Base-by-base conservation (phyloP, 345 rosid species). In the Populus tremula region DNA sequence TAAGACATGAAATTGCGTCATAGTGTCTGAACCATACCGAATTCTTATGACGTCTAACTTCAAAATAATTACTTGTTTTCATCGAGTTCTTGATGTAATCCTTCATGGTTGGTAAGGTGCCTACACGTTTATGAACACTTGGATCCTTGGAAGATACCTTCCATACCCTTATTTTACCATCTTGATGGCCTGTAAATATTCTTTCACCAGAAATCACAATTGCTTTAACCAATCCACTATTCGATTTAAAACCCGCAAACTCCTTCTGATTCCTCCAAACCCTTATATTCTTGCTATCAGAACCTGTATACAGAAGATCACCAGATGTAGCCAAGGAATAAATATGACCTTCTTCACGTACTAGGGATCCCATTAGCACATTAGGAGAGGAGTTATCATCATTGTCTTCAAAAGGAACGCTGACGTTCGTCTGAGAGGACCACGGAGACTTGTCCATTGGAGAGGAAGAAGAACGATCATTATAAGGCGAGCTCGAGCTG, bases 161-260 rank as follows among this genome's bases (percentile, higher is more conserved):
- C 99, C 98, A 94, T 2, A 94, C 86, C 13, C 99, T 87, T 33
- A 93, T 90, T 81, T 91, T 93, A 35, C 99, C 99, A 59, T 95
- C 99, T 81, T 93, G 98, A 83, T 93, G 99, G 2, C 98, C 98
- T 0, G 93, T 74, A 70, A 95, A 95, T 54, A 95, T 90, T 74
- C 80, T 86, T 27, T 87, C 92, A 8, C 87, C 85, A 1, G 92
- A 84, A 33, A 95, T 82, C 21, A 93, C 87, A 6, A 95, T 91
- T 1, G 99, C 91, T 67, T 95, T 93, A 0, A 95, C 98, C 82
- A 93, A 79, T 9, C 99, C 98, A 6, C 96, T 90, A 36, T 89
- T 88, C 1, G 93, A 92, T 86, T 91, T 93, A 82, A 95, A 95
- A 50, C 91, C 94, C 0, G 93, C 84, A 77, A 88, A 93, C 17